These are phyloP conservation scores for Lentinula sp. DNA, from an alignment of 768 basidiomycete genomes.

Conservation along the genomic window DNA sequence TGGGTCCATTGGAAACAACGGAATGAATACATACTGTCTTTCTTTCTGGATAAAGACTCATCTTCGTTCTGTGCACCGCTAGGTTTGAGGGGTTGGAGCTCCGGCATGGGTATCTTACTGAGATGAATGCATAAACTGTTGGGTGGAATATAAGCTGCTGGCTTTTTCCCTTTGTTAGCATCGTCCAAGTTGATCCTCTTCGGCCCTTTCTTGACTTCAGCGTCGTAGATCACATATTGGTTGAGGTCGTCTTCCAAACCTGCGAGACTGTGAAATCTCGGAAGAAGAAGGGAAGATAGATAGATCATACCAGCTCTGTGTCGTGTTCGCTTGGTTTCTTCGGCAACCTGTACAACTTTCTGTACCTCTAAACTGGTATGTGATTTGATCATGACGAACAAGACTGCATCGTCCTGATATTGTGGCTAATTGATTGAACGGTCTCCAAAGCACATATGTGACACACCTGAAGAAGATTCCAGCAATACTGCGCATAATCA, in stretches of 20 bases:
- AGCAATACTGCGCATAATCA: conserved; percentile 69
- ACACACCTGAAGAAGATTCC: conserved; percentile 53
- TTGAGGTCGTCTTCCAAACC: conserved; percentile 52
- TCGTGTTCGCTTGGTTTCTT: conserved; percentile 71
- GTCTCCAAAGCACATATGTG: not conserved
- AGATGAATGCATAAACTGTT: conserved; percentile 65
- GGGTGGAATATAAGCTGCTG: conserved; percentile 55
- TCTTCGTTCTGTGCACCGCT: conserved; percentile 19
- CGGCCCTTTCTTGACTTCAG: conserved; percentile 45
- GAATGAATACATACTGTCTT: conserved; percentile 12
- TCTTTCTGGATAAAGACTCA: conserved; percentile 29
- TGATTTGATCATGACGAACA: conserved; percentile 72
- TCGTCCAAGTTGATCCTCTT: conserved; percentile 67
- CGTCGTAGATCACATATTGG: conserved; percentile 75
- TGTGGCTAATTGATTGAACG: not conserved
- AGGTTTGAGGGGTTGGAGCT: conserved; percentile 51
- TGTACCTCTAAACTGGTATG: conserved; percentile 57
- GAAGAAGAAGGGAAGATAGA: not conserved
- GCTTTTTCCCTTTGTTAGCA: conserved; percentile 28
- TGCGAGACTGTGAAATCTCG: conserved; percentile 12
- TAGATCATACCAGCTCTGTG: conserved; percentile 58
- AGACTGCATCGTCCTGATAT: conserved; percentile 67
- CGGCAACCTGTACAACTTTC: conserved; percentile 76
- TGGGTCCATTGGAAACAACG: not conserved
- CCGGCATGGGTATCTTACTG: conserved; percentile 85